Conservation (phyloP, 225 moss, liverwort and hornwort genomes). For the Sphagnum contortum region DNA sequence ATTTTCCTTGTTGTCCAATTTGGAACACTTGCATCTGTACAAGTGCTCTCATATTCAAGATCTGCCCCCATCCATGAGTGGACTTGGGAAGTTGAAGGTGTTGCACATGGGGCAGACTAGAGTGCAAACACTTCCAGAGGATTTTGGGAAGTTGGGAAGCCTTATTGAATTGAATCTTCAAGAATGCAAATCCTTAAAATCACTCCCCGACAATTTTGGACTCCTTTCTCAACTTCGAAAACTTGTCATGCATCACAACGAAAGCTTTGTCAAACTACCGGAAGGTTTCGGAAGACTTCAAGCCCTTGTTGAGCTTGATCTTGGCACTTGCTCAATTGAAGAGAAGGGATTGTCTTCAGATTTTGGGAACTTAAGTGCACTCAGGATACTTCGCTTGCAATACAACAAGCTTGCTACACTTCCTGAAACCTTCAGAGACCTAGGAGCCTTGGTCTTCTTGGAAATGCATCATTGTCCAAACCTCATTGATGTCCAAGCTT, state of each 20-base stretch:
- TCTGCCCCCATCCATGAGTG: background rate
- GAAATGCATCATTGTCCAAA: background rate
- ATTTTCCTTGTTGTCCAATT: constrained; percentile 11
- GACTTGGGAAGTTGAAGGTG: background rate
- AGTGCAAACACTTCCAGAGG: constrained; percentile 2
- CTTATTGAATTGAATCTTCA: background rate
- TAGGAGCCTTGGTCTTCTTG: constrained; percentile 1
- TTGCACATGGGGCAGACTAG: background rate
- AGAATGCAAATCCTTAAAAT: background rate
- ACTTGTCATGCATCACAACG: background rate
- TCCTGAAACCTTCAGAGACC: constrained; percentile 7
- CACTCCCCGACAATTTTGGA: constrained; percentile 3
- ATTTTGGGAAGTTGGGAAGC: constrained; percentile 1
- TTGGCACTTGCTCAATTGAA: constrained; percentile 4
- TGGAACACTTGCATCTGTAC: background rate
- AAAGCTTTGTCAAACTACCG: background rate
- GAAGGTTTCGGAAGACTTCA: constrained; percentile 1
- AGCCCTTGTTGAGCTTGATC: background rate
- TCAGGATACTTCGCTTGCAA: constrained; percentile 4
- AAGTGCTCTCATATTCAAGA: background rate
- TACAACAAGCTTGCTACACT: background rate
- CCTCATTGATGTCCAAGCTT: constrained; percentile 3
- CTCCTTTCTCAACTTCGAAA: background rate
- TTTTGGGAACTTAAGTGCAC: constrained; percentile 3
- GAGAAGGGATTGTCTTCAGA: background rate